A percentile compares a stretch with the other conserved stretches of the same genome.
Evolutionary conservation across 345 rosid species (phyloP).

Genomic region (Lepidium africanum): DNA sequence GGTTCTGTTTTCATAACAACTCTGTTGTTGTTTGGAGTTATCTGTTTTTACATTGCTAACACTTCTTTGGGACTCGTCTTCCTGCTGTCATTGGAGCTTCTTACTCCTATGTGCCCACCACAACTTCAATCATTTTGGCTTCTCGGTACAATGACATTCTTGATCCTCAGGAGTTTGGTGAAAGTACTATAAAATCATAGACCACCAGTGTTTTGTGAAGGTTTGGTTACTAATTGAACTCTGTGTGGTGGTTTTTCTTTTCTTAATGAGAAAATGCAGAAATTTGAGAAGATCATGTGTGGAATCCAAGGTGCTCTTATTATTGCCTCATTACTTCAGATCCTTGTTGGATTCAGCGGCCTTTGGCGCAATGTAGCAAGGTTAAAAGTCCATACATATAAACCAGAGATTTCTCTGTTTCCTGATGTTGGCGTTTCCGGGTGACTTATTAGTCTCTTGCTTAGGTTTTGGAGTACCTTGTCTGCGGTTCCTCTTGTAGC

Average conservation of each 20-base stretch:
- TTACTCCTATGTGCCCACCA: slow-evolving; percentile 66
- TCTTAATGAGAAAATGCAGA: slow-evolving; percentile 36
- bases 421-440: neutral
- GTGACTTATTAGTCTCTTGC: neutral
- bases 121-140: slow-evolving; percentile 74
- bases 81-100: slow-evolving; percentile 90
- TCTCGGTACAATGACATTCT: slow-evolving; percentile 62
- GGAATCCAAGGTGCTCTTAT: slow-evolving; percentile 81
- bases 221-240: neutral
- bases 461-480: slow-evolving; percentile 72
- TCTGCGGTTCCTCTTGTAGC: slow-evolving; percentile 83
- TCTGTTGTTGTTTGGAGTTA: too few species aligned
- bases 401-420: neutral
- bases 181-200: neutral
- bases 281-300: slow-evolving; percentile 79
- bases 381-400: slow-evolving; percentile 17
- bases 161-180: slow-evolving; percentile 67
- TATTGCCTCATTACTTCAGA: slow-evolving; percentile 74
- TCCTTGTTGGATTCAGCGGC: slow-evolving; percentile 83
- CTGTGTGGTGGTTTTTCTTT: neutral
- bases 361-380: slow-evolving; percentile 88
- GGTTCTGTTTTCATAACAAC: too few species aligned
- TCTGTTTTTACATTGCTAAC: too few species aligned
- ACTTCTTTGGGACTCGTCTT: slow-evolving; percentile 69
- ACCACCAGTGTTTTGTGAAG: neutral